Evolutionary conservation across 352 stramenopile genomes (phyloP).

Genomic region (Aphanomyces stellatus): DNA sequence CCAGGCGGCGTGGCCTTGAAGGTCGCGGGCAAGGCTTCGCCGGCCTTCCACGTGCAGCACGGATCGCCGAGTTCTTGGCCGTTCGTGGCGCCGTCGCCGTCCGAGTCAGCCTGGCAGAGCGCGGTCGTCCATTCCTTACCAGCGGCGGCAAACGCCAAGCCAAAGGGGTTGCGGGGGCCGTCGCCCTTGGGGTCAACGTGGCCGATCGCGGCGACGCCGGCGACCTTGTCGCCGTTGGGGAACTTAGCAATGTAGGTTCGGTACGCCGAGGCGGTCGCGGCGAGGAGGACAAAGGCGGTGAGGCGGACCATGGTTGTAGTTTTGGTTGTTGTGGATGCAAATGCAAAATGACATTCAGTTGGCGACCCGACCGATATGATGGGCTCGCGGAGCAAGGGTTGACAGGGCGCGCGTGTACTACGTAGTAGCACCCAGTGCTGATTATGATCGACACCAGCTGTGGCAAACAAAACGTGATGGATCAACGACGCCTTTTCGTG

Average conservation of each 20-base stretch:
- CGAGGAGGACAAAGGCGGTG: neutral
- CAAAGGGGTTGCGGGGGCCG: slow-evolving; percentile 54
- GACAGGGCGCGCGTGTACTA: too few species aligned
- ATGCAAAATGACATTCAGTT: too few species aligned
- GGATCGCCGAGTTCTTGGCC: slow-evolving; percentile 77
- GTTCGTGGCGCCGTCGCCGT: slow-evolving; percentile 79
- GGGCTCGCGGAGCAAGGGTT: too few species aligned
- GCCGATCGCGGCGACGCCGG: slow-evolving; percentile 35
- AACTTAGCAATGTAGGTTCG: slow-evolving; percentile 7
- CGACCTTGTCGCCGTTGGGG: slow-evolving; percentile 50
- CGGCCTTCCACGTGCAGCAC: slow-evolving; percentile 60
- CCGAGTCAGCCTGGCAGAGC: slow-evolving; percentile 59
- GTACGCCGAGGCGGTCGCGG: neutral
- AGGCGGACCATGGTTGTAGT: too few species aligned
- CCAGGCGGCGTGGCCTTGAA: neutral
- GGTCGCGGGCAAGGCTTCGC: neutral
- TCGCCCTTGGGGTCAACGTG: slow-evolving; percentile 41
- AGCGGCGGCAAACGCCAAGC: slow-evolving; percentile 42
- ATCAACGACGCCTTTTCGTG: too few species aligned
- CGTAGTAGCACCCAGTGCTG: too few species aligned
- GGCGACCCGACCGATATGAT: too few species aligned
- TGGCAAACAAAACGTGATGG: too few species aligned
- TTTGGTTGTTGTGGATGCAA: too few species aligned
- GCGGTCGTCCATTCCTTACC: slow-evolving; percentile 36
- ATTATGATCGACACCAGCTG: too few species aligned